Conservation (phyloP, 352 stramenopile species). For the Pythium periplocum region DNA sequence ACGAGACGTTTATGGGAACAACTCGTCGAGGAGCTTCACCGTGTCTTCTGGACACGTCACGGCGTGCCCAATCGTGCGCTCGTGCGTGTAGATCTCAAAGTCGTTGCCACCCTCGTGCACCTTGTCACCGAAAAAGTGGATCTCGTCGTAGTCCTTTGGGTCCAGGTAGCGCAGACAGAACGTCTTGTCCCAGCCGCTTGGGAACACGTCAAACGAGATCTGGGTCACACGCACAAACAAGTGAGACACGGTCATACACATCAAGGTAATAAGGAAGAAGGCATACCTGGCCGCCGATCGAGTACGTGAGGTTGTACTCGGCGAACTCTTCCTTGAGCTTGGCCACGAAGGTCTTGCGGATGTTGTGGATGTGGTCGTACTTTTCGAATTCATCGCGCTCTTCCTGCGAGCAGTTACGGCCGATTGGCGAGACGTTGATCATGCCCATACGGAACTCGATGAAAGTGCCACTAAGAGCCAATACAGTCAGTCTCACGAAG, state of each 20-base stretch:
- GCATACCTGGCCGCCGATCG: conserved; percentile 90
- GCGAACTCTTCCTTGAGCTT: conserved; percentile 93
- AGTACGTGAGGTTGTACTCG: conserved; percentile 96
- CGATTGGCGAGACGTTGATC: conserved; percentile 99
- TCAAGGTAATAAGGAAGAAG: too few species aligned
- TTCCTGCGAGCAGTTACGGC: conserved; percentile 96
- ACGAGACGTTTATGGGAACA: conserved; percentile 84
- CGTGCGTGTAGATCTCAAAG: conserved; percentile 97
- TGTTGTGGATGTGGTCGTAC: conserved; percentile 92
- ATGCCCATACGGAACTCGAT: conserved; percentile 99
- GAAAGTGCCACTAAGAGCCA: conserved; percentile 90
- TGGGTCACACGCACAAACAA: not conserved
- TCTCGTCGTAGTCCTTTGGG: conserved; percentile 95
- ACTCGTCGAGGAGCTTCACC: conserved; percentile 93
- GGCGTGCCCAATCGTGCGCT: conserved; percentile 96
- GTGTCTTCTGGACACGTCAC: conserved; percentile 97
- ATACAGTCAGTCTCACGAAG: conserved; percentile 3
- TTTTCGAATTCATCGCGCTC: conserved; percentile 98
- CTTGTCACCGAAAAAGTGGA: conserved; percentile 99
- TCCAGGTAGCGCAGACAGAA: conserved; percentile 96
- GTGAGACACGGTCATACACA: too few species aligned
- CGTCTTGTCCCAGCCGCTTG: conserved; percentile 98
- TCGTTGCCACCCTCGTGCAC: conserved; percentile 98
- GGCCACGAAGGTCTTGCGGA: conserved; percentile 95
- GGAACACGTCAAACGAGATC: conserved; percentile 99